phyloP scores from a whole-genome alignment of 352 stramenopile genomes.

The Globisporangium acanthophoron region DNA sequence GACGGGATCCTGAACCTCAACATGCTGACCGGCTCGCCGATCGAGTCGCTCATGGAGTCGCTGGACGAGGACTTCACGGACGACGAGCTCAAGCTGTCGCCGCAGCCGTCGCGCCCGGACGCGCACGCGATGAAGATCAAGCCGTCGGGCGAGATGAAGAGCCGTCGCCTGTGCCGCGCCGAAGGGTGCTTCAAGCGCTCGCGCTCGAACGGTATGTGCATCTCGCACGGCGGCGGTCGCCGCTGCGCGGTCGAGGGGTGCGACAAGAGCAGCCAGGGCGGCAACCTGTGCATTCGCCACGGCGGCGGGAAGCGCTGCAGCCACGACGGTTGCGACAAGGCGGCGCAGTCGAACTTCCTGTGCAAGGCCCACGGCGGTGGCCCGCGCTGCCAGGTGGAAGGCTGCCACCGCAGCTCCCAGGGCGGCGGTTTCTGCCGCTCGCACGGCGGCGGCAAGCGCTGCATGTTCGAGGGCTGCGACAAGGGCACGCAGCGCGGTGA shows the following conservation, averaged over 20 bases:
- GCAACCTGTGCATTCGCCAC: constrained; percentile 84
- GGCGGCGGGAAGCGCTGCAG: constrained; percentile 80
- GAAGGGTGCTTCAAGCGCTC: constrained; percentile 84
- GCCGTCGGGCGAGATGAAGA: constrained; percentile 39
- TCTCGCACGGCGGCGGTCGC: constrained; percentile 74
- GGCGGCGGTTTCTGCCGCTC: constrained; percentile 78
- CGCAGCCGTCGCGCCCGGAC: constrained; percentile 19
- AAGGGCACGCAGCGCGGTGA: constrained; percentile 85
- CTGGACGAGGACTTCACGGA: constrained; percentile 66
- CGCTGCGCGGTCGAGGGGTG: constrained; percentile 76
- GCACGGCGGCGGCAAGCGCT: constrained; percentile 85
- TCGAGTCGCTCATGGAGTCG: constrained; percentile 70
- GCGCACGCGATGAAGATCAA: constrained; percentile 20
- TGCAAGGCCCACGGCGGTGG: constrained; percentile 86
- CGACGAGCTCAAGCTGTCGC: constrained; percentile 63
- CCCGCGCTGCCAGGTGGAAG: constrained; percentile 62
- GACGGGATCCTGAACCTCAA: constrained; percentile 78
- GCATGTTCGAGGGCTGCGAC: constrained; percentile 75
- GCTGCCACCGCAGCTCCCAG: constrained; percentile 70
- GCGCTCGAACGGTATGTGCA: constrained; percentile 83
- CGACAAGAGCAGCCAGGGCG: constrained; percentile 75
- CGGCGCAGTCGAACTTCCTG: constrained; percentile 77
- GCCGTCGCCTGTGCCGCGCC: constrained; percentile 60
- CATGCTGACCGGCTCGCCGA: constrained; percentile 52
- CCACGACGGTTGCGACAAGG: constrained; percentile 72